Evolutionary conservation across 805 yeast genomes (phyloP), one percentile per base, ranked within the genome.

Genomic region (Starmerella vaccinii): DNA sequence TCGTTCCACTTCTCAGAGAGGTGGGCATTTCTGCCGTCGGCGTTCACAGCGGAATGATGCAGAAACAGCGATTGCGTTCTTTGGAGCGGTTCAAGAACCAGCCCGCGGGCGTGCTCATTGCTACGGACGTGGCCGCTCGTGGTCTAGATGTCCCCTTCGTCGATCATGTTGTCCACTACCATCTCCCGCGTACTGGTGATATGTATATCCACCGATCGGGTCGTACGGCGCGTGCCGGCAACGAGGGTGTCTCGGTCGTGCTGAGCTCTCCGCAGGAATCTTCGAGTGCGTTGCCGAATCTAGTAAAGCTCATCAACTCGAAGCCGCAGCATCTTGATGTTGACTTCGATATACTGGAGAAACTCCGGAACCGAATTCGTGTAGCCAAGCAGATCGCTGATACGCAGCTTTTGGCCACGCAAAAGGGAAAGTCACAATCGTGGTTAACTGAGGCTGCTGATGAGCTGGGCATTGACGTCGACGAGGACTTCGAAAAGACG

Each of bases 81-180:
- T 70, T 92, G 60, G 98, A 92, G 68, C 76, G 82, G 54, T 90
- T 88, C 71, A 77, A 75, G 57, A 64, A 52, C 1, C 62, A 62
- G 21, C 66, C 69, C 6, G 68, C 72, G 44, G 75, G 76, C 21
- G 74, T 89, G 2, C 71, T 92, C 49, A 76, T 92, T 48, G 95
- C 97, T 0, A 87, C 97, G 4, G 98, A 92, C 68, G 97, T 92
- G 42, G 98, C 98, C 2, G 98, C 98, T 4, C 78, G 98, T 72
- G 98, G 98, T 53, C 74, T 92, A 53, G 98, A 92, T 72, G 87
- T 92, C 49, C 83, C 95, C 2, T 77, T 76, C 43, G 89, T 92
- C 47, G 82, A 88, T 59, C 97, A 92, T 66, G 97, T 92, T 45
- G 84, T 90, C 19, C 98, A 92, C 66, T 92, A 90, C 63, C 97